Evolutionary conservation across 2,329 filamentous ascomycete species (phyloP), one percentile per base, ranked within the genome.

Genomic region (Cladosporium sphaerospermum): DNA sequence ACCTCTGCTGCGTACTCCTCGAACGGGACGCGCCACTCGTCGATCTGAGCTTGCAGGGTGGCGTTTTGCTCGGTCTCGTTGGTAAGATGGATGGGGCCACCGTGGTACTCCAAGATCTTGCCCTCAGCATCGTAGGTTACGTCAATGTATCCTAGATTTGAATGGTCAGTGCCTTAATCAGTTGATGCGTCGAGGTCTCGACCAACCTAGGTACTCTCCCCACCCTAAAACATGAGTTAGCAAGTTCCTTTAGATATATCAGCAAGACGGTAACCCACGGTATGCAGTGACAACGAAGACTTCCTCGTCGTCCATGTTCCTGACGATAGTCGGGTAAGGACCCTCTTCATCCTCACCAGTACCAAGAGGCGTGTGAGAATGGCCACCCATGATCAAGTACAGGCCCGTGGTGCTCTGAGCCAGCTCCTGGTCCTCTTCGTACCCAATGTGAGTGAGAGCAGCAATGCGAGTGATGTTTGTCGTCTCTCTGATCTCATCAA

Each of bases 251-350:
- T 8, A 18, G 9, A 19, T 8, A 1, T 34, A 9, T 18, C 10
- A 18, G 37, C 16, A 39, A 19, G 16, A 47, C 9, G 3, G 9
- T 2, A 8, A 52, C 54, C 49, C 19, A 54, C 82, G 78, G 63
- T 82, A 86, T 2, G 82, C 79, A 7, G 82, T 84, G 14, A 86
- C 83, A 61, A 85, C 77, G 62, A 85, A 86, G 46, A 86, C 83
- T 61, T 86, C 83, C 33, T 85, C 79, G 42, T 81, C 82, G 46
- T 81, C 77, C 56, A 74, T 67, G 64, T 86, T 84, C 28, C 77
- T 68, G 49, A 77, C 75, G 47, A 86, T 80, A 11, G 83, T 86
- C 1, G 83, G 83, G 62, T 86, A 86, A 8, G 77, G 72, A 33
- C 82, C 83, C 60, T 75, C 72, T 11, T 82, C 78, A 19, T 73